Conservation (phyloP, 2,329 filamentous ascomycete genomes). For the Amphichorda felina region DNA sequence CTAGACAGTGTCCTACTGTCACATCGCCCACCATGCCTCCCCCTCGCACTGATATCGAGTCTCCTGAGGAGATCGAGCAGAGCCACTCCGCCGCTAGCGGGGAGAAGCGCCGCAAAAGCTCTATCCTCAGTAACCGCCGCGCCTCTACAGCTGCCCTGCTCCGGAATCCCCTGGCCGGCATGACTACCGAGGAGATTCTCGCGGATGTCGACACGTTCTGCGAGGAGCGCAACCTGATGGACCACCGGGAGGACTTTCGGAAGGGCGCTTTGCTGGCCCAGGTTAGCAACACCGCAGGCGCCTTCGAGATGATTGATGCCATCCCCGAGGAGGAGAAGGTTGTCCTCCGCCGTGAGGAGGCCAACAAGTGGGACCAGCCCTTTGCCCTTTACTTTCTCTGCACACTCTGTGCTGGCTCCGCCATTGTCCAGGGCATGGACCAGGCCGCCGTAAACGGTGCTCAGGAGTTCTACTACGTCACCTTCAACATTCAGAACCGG, state of each 20-base stretch:
- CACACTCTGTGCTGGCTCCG: constrained; percentile 23
- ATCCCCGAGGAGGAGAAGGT: constrained; percentile 16
- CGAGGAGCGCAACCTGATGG: constrained; percentile 17
- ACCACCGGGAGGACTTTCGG: constrained; percentile 31
- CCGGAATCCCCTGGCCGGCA: constrained; percentile 16
- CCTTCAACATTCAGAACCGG: constrained; percentile 22
- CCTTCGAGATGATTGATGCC: constrained; percentile 13
- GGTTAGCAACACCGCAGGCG: constrained; percentile 21
- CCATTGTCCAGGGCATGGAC: constrained; percentile 56
- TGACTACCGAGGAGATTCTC: constrained; percentile 16
- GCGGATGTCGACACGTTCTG: constrained; percentile 24
- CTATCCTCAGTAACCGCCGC: constrained; percentile 3
- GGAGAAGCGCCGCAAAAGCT: constrained; percentile 8
- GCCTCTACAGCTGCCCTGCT: constrained; percentile 14
- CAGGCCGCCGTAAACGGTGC: constrained; percentile 54
- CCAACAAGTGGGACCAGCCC: constrained; percentile 18
- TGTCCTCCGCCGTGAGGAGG: constrained; percentile 14
- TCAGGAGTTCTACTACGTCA: constrained; percentile 28
- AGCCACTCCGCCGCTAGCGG: constrained; percentile 8
- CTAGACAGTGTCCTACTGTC: background rate
- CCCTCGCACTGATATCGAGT: constrained; percentile 11
- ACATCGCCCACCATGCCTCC: constrained; percentile 11
- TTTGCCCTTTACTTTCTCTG: constrained; percentile 22
- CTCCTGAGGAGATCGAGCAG: constrained; percentile 8
- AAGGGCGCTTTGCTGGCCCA: constrained; percentile 40